Evolutionary conservation across 495 filamentous ascomycete species (phyloP), one percentile per base, ranked within the genome.

Genomic region (Neurospora sp.): DNA sequence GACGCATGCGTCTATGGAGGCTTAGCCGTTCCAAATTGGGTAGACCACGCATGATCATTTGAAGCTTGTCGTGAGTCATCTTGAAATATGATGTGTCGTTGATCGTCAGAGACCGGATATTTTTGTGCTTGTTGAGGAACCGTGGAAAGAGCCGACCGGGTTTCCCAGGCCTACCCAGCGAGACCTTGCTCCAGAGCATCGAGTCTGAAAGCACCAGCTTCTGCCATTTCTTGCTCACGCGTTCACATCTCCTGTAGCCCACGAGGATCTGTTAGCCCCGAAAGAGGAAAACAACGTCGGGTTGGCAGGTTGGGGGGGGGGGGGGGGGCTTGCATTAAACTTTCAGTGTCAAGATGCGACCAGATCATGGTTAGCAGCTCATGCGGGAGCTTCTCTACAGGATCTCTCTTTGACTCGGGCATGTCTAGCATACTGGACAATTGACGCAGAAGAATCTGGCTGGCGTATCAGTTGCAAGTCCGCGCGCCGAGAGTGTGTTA

Each of bases 151-250:
- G 9, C 9, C 71, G 61, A 4, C 70, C 72, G 3, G 75, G 74
- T 27, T 71, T 79, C 14, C 70, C 31, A 4, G 77, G 78, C 0
- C 40, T 41, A n/a, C 9, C 35, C 31, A 78, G 35, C 14, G 68
- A 71, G 14, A 79, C 22, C 3, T 74, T 35, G 37, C 20, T 20
- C 79, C 79, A 81, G 48, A 78, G 74, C 48, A 61, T 41, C 3
- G 40, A 61, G 68, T 79, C 74, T 0, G 53, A 59, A 12, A 72
- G 14, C 10, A 78, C 14, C 10, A 72, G 1, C 3, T 69, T 68
- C 9, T 72, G 35, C 79, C 79, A 81, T 9, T 61, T 37, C 65
- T 77, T 78, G 72, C 39, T 77, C 22, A 81, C 79, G 5, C 71
- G 72, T 16, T 74, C 27, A 48, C 75, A 77, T 2, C 45, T 45